Evolutionary conservation across 148 eudicot species (phyloP).

Genomic region (Amaranthus palmeri): DNA sequence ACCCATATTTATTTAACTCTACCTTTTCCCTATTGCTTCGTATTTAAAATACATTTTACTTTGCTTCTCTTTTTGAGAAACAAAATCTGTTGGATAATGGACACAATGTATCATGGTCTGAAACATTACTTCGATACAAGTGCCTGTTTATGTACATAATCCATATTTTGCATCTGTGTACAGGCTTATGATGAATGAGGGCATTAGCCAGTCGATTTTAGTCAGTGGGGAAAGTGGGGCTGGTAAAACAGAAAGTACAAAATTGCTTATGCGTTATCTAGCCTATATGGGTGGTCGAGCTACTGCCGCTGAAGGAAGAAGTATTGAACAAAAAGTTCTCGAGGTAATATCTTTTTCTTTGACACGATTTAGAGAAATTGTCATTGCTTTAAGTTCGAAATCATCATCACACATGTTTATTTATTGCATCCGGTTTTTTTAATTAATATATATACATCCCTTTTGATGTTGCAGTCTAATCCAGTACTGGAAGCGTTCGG

Average conservation of each 20-base stretch:
- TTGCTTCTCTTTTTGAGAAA: neutral
- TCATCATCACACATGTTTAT: neutral
- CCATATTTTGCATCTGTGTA: constrained; percentile 19
- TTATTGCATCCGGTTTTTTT: neutral
- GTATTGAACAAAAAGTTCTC: constrained; percentile 93
- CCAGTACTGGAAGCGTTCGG: constrained; percentile 99
- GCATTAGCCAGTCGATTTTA: constrained; percentile 91
- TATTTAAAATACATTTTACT: neutral
- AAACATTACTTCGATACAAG: neutral
- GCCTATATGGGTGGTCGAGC: constrained; percentile 99
- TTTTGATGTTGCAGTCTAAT: constrained; percentile 62
- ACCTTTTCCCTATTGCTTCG: neutral
- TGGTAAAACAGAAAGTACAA: constrained; percentile 98
- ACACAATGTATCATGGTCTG: neutral
- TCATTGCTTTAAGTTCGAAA: neutral
- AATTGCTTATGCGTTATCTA: constrained; percentile 95
- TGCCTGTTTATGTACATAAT: neutral
- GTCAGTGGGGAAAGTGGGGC: constrained; percentile 99
- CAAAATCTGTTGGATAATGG: neutral
- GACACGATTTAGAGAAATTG: neutral
- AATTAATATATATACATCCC: neutral
- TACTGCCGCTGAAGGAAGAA: constrained; percentile 63
- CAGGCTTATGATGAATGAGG: constrained; percentile 96
- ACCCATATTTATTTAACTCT: neutral
- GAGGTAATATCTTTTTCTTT: constrained; percentile 45